A percentile compares a stretch with the other conserved stretches of the same genome.
Conservation (phyloP, 192 early-diverging fungal genomes). For the Coemansia sp. region DNA sequence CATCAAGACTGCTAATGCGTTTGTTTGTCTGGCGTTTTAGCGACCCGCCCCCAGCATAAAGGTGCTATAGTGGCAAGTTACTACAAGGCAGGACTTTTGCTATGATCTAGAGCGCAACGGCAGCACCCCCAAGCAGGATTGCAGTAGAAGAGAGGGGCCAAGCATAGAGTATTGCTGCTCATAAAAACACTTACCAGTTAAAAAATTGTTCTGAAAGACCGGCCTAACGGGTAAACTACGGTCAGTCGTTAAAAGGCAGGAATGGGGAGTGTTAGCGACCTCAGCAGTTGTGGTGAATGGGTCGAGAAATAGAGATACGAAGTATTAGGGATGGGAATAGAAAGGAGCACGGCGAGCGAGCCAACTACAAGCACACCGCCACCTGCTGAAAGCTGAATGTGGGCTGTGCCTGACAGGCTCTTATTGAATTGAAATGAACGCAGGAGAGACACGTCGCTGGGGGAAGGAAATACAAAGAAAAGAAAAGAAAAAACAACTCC, state of each 20-base stretch:
- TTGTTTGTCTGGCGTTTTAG: conserved; percentile 5
- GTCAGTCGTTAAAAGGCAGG: background rate
- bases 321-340: background rate
- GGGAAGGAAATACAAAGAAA: background rate
- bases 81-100: background rate
- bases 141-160: background rate
- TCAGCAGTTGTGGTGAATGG: background rate
- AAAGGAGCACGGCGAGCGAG: background rate
- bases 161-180: background rate
- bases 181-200: background rate
- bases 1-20: background rate
- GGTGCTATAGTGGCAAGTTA: background rate
- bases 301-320: background rate
- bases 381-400: background rate
- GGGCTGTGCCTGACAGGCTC: background rate
- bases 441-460: background rate
- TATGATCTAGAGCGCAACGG: background rate
- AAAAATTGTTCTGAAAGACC: background rate
- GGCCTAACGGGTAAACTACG: background rate
- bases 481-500: background rate
- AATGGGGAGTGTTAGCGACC: background rate
- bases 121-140: background rate
- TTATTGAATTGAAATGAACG: conserved; percentile 1
- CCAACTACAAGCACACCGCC: background rate
- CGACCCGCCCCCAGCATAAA: background rate